Evolutionary conservation across 2,329 filamentous ascomycete genomes (phyloP), one percentile per base, ranked within the genome.

Genomic region (Beauveria pseudobassiana): DNA sequence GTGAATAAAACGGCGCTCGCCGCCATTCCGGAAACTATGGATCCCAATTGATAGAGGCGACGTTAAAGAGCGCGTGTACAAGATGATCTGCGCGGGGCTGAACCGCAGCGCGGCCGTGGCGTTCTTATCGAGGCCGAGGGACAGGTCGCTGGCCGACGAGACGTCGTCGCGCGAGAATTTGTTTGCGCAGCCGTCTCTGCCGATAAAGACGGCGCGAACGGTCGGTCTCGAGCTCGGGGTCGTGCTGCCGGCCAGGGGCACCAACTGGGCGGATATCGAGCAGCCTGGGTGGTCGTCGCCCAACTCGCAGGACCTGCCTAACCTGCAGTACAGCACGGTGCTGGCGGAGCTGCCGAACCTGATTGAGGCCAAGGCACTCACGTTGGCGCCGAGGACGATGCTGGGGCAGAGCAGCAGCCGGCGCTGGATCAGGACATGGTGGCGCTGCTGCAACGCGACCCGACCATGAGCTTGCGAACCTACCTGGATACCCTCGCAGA

Each of bases 361-460:
- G 30, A 90, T 98, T 65, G 93, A 98, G 77, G 93, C 91, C 10
- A 93, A 93, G 73, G 93, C 92, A 1, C 85, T 97, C n/a, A 92
- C 90, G 0, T 82, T 96, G 43, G 91, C 89, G 0, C 91, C 87
- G 34, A 78, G 80, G 0, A 79, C 72, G 42, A 73, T 69, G 40
- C 77, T 76, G 20, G 68, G 42, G 68, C 69, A 20, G 73, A 74
- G 3, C 74, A 76, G 9, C 76, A 75, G 18, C 70, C 80, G 24
- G 24, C 34, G 34, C 12, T 89, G 2, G 87, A 93, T 67, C 78
- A 84, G 12, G 82, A 87, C 38, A 85, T 90, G 1, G 58, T 22
- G 40, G 84, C 93, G 7, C 74, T 93, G 14, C 80, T 98, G 6
- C 88, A 90, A 69, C 80, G 92, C 59, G 84, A 86, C 2, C 78